phyloP scores from a whole-genome alignment of 75 land plant species.

The Pinus albicaulis region DNA sequence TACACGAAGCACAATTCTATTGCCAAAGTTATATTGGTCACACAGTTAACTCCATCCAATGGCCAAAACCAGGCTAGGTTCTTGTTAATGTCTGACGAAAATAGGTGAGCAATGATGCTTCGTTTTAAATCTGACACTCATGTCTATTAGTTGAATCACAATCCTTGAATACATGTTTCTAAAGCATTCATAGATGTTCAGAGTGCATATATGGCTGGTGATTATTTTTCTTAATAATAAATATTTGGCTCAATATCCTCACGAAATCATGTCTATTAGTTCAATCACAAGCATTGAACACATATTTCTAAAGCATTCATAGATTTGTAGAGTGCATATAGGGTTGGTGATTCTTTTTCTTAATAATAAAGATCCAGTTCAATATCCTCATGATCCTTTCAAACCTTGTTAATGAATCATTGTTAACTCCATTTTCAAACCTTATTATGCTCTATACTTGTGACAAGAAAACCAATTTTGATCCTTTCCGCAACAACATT shows the following conservation, averaged over 20 bases:
- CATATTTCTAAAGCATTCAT: too few relatives aligned
- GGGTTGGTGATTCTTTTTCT: constrained; percentile 72
- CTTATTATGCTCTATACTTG: constrained; percentile 52
- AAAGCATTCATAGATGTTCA: too few relatives aligned
- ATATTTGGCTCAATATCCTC: constrained; percentile 96
- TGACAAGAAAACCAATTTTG: constrained; percentile 71
- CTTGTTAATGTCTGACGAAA: constrained; percentile 23
- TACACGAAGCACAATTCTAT: constrained; percentile 24
- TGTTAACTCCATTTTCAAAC: constrained; percentile 62
- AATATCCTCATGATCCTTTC: constrained; percentile 90
- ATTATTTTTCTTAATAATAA: constrained; percentile 81
- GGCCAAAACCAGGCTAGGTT: constrained; percentile 25
- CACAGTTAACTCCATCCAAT: constrained; percentile 24
- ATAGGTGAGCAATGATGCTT: constrained; percentile 11
- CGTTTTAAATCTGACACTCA: constrained; percentile 15
- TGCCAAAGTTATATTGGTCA: constrained; percentile 29
- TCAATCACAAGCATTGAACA: constrained; percentile 19
- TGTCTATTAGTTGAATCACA: constrained; percentile 31
- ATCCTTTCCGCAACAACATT: constrained; percentile 87
- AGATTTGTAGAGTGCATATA: background rate
- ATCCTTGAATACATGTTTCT: background rate
- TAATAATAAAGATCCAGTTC: constrained; percentile 92
- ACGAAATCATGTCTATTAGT: constrained; percentile 44
- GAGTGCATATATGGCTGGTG: constrained; percentile 41
- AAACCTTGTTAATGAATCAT: too few relatives aligned